These are phyloP conservation scores for Salicornia ramosissima DNA, from an alignment of 148 eudicot genomes.

Conservation along the genomic window DNA sequence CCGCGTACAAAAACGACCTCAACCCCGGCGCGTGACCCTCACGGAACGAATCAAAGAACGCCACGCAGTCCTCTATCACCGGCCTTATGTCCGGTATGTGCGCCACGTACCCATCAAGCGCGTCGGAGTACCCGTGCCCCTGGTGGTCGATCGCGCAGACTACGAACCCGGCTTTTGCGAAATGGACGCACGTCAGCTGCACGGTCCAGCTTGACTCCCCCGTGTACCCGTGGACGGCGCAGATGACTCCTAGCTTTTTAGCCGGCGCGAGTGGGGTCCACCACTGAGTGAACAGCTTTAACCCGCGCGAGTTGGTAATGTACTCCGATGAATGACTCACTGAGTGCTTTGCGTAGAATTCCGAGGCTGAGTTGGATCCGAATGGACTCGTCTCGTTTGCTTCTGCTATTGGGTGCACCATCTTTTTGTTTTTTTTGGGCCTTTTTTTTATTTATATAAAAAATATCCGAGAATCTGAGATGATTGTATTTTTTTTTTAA, in stretches of 20 bases:
- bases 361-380: slow-evolving; percentile 52
- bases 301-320: slow-evolving; percentile 62
- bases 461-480: too few species aligned
- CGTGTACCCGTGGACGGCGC: slow-evolving; percentile 88
- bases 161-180: slow-evolving; percentile 73
- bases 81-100: slow-evolving; percentile 82
- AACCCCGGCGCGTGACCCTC: slow-evolving; percentile 34
- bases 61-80: slow-evolving; percentile 75
- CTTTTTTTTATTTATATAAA: neutral
- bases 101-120: slow-evolving; percentile 49
- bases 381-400: slow-evolving; percentile 72
- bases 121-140: slow-evolving; percentile 86
- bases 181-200: slow-evolving; percentile 60
- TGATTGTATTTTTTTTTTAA: too few species aligned
- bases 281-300: slow-evolving; percentile 82
- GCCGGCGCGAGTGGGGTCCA: slow-evolving; percentile 57
- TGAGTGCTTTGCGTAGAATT: slow-evolving; percentile 77
- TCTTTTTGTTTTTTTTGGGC: slow-evolving; percentile 1
- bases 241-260: slow-evolving; percentile 33
- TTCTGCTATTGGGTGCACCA: slow-evolving; percentile 71
- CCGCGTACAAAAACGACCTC: slow-evolving; percentile 69
- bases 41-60: slow-evolving; percentile 63
- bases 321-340: slow-evolving; percentile 63
- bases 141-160: slow-evolving; percentile 86
- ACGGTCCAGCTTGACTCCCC: slow-evolving; percentile 93